Evolutionary conservation across 257 asterid species (phyloP), one percentile per base, ranked within the genome.

Genomic region (Ophiorrhiza pumila): DNA sequence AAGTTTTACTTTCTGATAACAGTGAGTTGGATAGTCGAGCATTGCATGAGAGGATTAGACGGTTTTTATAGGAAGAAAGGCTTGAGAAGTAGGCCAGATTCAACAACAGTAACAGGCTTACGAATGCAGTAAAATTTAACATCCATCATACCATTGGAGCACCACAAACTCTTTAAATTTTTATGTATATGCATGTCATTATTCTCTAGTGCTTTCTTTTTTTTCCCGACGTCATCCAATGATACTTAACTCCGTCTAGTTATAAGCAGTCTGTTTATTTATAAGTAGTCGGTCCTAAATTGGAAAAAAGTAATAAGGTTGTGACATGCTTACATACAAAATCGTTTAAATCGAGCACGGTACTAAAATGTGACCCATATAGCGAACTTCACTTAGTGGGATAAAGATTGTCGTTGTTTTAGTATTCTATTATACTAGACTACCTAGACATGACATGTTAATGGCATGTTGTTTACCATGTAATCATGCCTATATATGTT

Each of bases 61-160:
- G 80, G 85, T 67, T 88, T 92, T 87, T 92, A 92, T 90, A 88
- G 84, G 80, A 67, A 87, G 79, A 32, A 77, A 72, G 71, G 71
- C 37, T 56, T 65, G 65, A 35, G 50, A 66, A 71, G 78, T 72
- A 58, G 83, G 80, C 73, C 83, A 75, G 50, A 74, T 65, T 80
- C 34, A 70, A 73, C 73, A 68, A 74, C 73, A 74, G 79, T 81
- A 78, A 50, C 75, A 20, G 74, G 82, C 82, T 86, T 81, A 84
- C 96, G 77, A 64, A 72, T 81, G 85, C 87, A 79, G 76, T n/a
- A 15, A 37, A 52, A 73, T 58, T 34, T 50, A 74, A 74, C 81
- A 78, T 65, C 76, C 75, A 78, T n/a, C n/a, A n/a, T n/a, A n/a
- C n/a, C n/a, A n/a, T 70, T 71, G 68, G 52, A 53, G 77, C 64